Evolutionary conservation across 2,329 filamentous ascomycete species (phyloP).

Genomic region (Beauveria sp.): DNA sequence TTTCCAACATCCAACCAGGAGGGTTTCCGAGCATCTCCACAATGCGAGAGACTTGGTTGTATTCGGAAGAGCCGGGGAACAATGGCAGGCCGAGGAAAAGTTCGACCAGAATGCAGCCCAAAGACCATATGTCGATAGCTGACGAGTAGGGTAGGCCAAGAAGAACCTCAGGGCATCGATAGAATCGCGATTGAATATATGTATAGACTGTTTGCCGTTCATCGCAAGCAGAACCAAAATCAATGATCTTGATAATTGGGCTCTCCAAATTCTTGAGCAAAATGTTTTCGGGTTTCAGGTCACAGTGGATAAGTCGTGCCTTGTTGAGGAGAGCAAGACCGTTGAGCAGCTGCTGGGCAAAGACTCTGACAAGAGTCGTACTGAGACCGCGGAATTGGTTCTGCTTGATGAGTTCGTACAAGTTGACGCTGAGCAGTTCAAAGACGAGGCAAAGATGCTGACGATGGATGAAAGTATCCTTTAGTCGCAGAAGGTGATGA

Average conservation of each 20-base stretch:
- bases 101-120: slow-evolving; percentile 97
- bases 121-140: slow-evolving; percentile 99
- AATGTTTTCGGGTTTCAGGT: slow-evolving; percentile 97
- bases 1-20: slow-evolving; percentile 98
- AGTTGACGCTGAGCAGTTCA: slow-evolving; percentile 90
- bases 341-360: slow-evolving; percentile 92
- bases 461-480: slow-evolving; percentile 96
- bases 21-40: slow-evolving; percentile 97
- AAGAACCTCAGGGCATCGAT: slow-evolving; percentile 91
- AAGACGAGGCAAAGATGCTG: slow-evolving; percentile 97
- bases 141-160: slow-evolving; percentile 96
- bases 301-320: slow-evolving; percentile 93
- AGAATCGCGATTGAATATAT: slow-evolving; percentile 97
- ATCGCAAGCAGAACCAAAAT: slow-evolving; percentile 97
- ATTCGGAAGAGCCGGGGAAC: slow-evolving; percentile 96
- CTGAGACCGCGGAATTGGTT: slow-evolving; percentile 97
- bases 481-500: slow-evolving; percentile 86
- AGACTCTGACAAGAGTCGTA: slow-evolving; percentile 93
- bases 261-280: slow-evolving; percentile 96
- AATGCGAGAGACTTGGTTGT: slow-evolving; percentile 95
- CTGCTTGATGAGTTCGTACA: slow-evolving; percentile 98
- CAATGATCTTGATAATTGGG: slow-evolving; percentile 99
- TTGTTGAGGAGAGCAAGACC: slow-evolving; percentile 90
- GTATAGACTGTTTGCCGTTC: slow-evolving; percentile 98
- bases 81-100: slow-evolving; percentile 89